Conservation (phyloP, 768 basidiomycete genomes). For the Cystobasidium tubakii region DNA sequence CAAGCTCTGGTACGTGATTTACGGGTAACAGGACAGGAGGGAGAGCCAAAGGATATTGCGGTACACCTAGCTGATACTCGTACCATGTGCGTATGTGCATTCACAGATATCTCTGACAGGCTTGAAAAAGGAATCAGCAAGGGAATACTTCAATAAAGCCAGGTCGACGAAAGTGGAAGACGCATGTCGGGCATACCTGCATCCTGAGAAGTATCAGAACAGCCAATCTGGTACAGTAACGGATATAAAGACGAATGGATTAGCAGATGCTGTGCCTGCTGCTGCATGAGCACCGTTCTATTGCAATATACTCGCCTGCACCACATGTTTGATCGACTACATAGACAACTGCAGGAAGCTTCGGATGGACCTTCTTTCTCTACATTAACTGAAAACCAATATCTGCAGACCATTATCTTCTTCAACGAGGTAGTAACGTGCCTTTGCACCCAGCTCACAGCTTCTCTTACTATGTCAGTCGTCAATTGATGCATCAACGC, state of each 20-base stretch:
- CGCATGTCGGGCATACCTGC: neutral
- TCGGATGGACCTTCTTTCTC: too few relatives aligned
- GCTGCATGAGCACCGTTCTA: neutral
- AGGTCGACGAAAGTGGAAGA: slow-evolving; percentile 2
- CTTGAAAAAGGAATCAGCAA: neutral
- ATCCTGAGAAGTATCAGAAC: neutral
- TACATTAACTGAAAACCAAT: too few relatives aligned
- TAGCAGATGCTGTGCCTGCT: neutral
- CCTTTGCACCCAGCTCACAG: too few relatives aligned
- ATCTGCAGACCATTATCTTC: too few relatives aligned
- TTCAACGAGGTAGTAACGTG: too few relatives aligned
- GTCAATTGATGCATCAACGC: too few relatives aligned
- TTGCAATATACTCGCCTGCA: neutral
- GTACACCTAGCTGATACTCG: neutral
- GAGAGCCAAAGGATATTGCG: neutral
- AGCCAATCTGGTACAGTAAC: neutral
- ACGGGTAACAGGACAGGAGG: neutral
- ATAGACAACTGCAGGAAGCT: too few relatives aligned
- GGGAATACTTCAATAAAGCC: neutral
- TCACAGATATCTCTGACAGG: neutral
- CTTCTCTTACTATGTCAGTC: too few relatives aligned
- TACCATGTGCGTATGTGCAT: neutral
- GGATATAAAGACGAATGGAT: neutral
- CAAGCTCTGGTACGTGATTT: neutral
- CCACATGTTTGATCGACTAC: neutral